Percentiles rank a stretch among this genome's conserved stretches.
These are phyloP conservation scores for Cyclanthera cordifolia DNA, from an alignment of 306 rosid species.

Conservation along the genomic window DNA sequence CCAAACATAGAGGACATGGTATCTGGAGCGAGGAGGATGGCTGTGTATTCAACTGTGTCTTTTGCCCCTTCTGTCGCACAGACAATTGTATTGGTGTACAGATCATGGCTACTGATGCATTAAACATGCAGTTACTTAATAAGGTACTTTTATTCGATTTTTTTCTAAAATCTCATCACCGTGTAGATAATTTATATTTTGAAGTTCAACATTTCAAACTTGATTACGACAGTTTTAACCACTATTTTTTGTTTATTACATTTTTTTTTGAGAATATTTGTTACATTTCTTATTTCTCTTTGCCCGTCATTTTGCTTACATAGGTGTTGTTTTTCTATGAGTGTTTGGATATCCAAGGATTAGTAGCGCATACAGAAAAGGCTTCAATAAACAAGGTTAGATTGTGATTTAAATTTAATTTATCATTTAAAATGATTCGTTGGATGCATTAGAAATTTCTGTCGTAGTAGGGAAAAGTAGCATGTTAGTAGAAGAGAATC, in stretches of 20 bases:
- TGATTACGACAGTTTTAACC: too few species aligned
- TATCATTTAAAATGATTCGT: background rate
- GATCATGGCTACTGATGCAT: constrained; percentile 59
- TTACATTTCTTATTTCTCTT: background rate
- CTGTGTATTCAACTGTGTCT: constrained; percentile 53
- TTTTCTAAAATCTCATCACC: background rate
- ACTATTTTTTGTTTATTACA: background rate
- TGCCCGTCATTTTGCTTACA: constrained; percentile 11
- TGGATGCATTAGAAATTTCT: background rate
- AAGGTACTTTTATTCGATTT: constrained; percentile 33
- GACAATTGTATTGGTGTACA: constrained; percentile 59
- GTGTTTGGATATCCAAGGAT: constrained; percentile 44
- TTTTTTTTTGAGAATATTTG: too few species aligned
- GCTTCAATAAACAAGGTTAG: constrained; percentile 43
- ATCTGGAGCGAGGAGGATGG: constrained; percentile 84
- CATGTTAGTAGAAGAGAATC: background rate
- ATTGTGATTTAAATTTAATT: constrained; percentile 10
- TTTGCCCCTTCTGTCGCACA: constrained; percentile 69
- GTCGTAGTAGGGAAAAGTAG: background rate
- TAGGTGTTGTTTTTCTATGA: constrained; percentile 61
- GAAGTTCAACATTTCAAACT: too few species aligned
- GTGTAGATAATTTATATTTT: background rate
- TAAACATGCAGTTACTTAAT: constrained; percentile 55
- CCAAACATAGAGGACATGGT: constrained; percentile 33
- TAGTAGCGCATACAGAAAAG: constrained; percentile 27